These are phyloP conservation scores for Earliella scabrosa DNA, from an alignment of 1,284 basidiomycete species.

Conservation along the genomic window DNA sequence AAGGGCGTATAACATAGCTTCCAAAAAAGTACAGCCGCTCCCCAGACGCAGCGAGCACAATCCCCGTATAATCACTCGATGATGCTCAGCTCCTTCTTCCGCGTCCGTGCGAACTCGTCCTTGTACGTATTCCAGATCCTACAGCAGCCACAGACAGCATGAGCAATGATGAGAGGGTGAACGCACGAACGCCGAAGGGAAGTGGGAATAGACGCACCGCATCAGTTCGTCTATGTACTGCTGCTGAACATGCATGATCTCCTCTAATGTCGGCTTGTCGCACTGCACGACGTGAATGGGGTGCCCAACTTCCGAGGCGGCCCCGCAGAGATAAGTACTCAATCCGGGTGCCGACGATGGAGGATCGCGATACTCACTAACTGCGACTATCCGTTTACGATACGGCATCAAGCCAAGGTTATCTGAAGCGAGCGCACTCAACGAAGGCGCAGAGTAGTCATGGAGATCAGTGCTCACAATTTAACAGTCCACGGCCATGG, in stretches of 20 bases:
- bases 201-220: constrained; percentile 55
- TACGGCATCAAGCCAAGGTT: constrained; percentile 94
- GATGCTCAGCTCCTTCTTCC: constrained; percentile 73
- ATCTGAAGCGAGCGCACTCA: constrained; percentile 48
- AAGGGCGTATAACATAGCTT: no score
- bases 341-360: no score
- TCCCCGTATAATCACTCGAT: no score
- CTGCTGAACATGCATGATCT: constrained; percentile 81
- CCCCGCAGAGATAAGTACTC: background rate
- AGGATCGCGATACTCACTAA: constrained; percentile 64
- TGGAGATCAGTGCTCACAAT: constrained; percentile 62
- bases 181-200: background rate
- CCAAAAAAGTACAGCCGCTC: no score
- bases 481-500: constrained; percentile 89
- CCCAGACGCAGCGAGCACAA: no score
- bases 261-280: constrained; percentile 82
- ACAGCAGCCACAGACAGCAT: background rate
- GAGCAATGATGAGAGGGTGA: no score
- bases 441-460: background rate
- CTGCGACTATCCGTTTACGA: constrained; percentile 91
- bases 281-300: constrained; percentile 84
- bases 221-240: constrained; percentile 92
- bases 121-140: constrained; percentile 98
- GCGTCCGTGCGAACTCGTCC: constrained; percentile 79
- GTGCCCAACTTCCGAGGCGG: constrained; percentile 76